Evolutionary conservation across 306 rosid species (phyloP).

Genomic region (Begonia peltatifolia): DNA sequence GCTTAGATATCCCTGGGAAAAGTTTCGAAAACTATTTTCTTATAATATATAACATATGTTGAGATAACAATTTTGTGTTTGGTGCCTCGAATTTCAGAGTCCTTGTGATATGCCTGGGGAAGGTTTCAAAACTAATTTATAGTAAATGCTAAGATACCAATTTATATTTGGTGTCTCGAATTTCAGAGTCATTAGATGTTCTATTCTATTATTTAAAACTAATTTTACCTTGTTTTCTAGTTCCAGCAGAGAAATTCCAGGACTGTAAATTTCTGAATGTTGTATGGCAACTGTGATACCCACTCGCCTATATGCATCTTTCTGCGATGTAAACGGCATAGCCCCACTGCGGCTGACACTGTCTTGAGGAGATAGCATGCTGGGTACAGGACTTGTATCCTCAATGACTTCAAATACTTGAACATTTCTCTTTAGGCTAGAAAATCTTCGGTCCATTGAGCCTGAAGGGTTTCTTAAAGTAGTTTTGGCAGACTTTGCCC

Average conservation of each 20-base stretch:
- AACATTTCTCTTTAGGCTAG: conserved; percentile 39
- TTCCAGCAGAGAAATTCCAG: conserved; percentile 81
- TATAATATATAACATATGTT: too few species aligned
- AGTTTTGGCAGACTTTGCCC: conserved; percentile 67
- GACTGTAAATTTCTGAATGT: conserved; percentile 53
- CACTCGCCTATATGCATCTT: conserved; percentile 57
- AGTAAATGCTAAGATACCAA: too few species aligned
- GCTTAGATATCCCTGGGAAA: too few species aligned
- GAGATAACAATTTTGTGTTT: too few species aligned
- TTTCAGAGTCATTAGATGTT: too few species aligned
- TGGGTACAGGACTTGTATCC: conserved; percentile 70
- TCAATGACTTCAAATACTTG: conserved; percentile 85
- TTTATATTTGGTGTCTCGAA: too few species aligned
- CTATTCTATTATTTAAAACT: conserved; percentile 3
- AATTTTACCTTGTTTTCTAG: conserved; percentile 81
- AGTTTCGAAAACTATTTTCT: too few species aligned
- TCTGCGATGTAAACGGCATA: conserved; percentile 57
- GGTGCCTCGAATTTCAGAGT: too few species aligned
- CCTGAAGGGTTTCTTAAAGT: conserved; percentile 56
- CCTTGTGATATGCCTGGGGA: too few species aligned
- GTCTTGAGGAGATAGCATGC: conserved; percentile 94
- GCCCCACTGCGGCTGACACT: conserved; percentile 51
- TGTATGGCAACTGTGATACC: conserved; percentile 72
- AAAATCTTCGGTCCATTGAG: conserved; percentile 64
- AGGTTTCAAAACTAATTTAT: too few species aligned